Percentiles rank a stretch among this genome's conserved stretches.
Evolutionary conservation across 768 basidiomycete species (phyloP).

Genomic region (Dendrothele bispora): DNA sequence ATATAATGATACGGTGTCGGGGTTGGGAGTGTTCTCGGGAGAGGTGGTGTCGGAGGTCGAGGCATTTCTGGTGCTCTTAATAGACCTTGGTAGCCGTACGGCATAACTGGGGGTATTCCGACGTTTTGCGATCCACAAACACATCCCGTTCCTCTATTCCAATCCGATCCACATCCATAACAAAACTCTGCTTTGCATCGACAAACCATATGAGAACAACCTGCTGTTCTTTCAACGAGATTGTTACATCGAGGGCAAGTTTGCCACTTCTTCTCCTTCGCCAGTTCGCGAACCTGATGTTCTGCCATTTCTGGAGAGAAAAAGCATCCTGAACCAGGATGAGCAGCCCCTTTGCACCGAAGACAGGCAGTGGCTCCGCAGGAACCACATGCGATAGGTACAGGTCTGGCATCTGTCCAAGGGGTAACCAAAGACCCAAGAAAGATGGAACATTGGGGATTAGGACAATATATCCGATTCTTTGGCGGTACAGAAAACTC

Average conservation of each 20-base stretch:
- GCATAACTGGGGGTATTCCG: too few species aligned
- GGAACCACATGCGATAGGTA: neutral
- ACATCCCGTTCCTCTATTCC: too few species aligned
- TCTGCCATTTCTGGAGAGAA: neutral
- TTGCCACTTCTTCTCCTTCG: slow-evolving; percentile 30
- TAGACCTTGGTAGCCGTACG: too few species aligned
- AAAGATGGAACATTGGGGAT: slow-evolving; percentile 34
- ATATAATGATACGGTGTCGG: too few species aligned
- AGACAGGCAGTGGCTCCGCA: neutral
- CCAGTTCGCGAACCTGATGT: slow-evolving; percentile 20
- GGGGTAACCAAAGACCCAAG: slow-evolving; percentile 25
- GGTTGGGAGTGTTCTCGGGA: too few species aligned
- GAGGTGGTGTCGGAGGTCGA: too few species aligned
- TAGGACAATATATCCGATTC: slow-evolving; percentile 36
- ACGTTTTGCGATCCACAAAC: too few species aligned
- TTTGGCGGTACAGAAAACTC: slow-evolving; percentile 27
- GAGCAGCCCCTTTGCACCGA: slow-evolving; percentile 2
- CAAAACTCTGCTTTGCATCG: slow-evolving; percentile 27
- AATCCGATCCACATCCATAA: slow-evolving; percentile 24
- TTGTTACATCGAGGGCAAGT: slow-evolving; percentile 35
- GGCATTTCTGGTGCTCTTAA: too few species aligned
- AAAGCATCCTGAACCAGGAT: neutral
- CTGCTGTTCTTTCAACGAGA: slow-evolving; percentile 33
- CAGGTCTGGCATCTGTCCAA: neutral
- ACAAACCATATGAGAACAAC: slow-evolving; percentile 39